Base-by-base conservation (phyloP, 139 green algal species). In the Spirogloea muscicola region DNA sequence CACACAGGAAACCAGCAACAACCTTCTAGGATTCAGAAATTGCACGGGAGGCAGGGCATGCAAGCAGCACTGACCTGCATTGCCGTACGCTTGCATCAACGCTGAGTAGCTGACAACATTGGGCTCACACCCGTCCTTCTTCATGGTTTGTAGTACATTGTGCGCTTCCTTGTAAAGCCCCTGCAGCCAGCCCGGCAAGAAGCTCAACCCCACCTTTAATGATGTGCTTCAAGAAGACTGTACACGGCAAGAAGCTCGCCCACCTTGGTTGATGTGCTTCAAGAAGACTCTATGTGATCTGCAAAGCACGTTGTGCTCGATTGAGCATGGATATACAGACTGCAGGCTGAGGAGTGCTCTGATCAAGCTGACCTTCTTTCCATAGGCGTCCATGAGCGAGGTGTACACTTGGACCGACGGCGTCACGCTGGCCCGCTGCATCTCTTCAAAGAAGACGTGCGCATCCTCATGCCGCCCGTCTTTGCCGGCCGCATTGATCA, bases 371-470 rank as follows among this genome's bases (percentile, higher is more conserved):
- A 75, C 67, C 67, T 61, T 13, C 52, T 68, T 72, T 31, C 27
- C 49, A n/a, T 74, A 75, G 1, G 67, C 67, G 3, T 75, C 67
- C 51, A 75, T 59, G 29, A 75, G 49, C 2, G 67, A 31, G 0
- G 67, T 74, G 9, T 18, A 31, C 6, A 52, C 67, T 33, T 75
- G 52, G 52, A 75, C 67, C 5, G 25, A 74, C n/a, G 52, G 33
- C 9, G 21, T 44, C 67, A 74, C n/a, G 18, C 67, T 36, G 27
- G 57, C 2, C 2, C 5, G 1, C 25, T 31, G 25, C 68, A 77
- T 58, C 68, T 77, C 41, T 5, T 68, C 55, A 77, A 77, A 77
- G 37, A 57, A 25, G 25, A 18, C 36, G 37, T 77, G n/a, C 42
- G 55, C 68, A 61, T 61, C 60, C 18, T 2, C 68, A 18, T 74